Evolutionary conservation across 768 basidiomycete genomes (phyloP), one percentile per base, ranked within the genome.

Genomic region (Paxillus involutus): DNA sequence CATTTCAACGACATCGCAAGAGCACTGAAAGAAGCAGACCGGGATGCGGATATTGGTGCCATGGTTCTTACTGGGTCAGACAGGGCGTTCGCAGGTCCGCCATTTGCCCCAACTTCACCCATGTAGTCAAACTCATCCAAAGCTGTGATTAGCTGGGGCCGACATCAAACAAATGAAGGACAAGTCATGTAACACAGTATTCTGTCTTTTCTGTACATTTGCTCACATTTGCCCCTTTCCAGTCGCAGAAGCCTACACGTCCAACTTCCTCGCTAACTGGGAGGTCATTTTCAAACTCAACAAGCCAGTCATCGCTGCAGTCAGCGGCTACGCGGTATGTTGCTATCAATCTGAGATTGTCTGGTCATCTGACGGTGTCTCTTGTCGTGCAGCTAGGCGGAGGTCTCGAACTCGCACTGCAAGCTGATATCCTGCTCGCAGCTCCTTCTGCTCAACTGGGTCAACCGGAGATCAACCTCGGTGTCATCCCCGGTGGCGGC

Each of bases 151-250:
- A 94, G 94, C 94, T 63, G 94, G 96, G 3, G 96, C 96, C 19
- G 96, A 99, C 72, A 98, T 99, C 74, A 98, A 97, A 75, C 94
- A 98, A 74, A 98, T 98, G 96, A 94, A 94, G 72, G 91, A 95
- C 74, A 94, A 94, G 73, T 76, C 85, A 55, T 97, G 93, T 94
- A 64, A 66, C n/a, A 83, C 72, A 26, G 13, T 10, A 6, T 19
- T 42, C 44, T 32, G 10, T 35, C 9, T 13, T 21, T 17, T 11
- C 14, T 29, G n/a, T 36, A 10, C 8, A 44, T 10, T 52, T 21
- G 21, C 21, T 54, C 43, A 52, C 6, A 29, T 30, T 11, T 51
- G 6, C 26, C 19, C 44, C 21, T 21, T 40, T 32, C 24, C 64
- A 94, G 92, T 86, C 65, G 76, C 88, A n/a, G 91, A 95, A 53